Evolutionary conservation across 768 basidiomycete genomes (phyloP), one percentile per base, ranked within the genome.

Genomic region (Strobilomyces echinocephalus): DNA sequence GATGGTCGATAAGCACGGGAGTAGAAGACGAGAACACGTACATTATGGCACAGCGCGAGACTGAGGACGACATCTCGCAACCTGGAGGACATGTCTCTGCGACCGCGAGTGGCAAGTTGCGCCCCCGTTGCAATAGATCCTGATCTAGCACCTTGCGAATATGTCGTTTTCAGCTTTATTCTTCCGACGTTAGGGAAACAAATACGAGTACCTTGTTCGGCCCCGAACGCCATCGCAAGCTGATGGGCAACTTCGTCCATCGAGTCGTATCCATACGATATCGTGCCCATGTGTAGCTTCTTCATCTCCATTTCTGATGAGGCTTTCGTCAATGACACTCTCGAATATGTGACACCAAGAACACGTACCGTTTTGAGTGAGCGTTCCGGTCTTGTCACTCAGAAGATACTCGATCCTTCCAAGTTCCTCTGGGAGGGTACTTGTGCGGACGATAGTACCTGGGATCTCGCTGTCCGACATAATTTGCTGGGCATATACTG

Each of bases 231-330:
- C 46, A 85, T 75, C 14, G 84, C 82, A n/a, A 99, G 76, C 60
- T 98, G 92, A 73, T 91, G 91, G 2, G 87, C 82, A 21, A 98
- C 92, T 66, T 99, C 97, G 62, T 99, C 97, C 95, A 99, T 98
- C n/a, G 97, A 87, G 62, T 99, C 97, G 58, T 76, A 86, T 2
- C 91, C 95, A 64, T 95, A 99, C 0, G 92, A 95, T 81, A 97
- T 91, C 1, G 97, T 99, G 5, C 97, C 97, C 88, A 98, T 91
- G 64, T 98, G 97, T 28, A 99, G 75, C 68, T 97, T 99, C 77
- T 88, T 94, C 88, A 98, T 90, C 71, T 98, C 95, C 97, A 99
- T 99, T 68, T 97, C 95, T 97, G 69, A 20, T 12, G 28, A 5
- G 30, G 34, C 16, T 5, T 26, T 6, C 20, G 47, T 59, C 46